Base-by-base conservation (phyloP, 2,329 filamentous ascomycete species). In the Fusarium cyanostomum region DNA sequence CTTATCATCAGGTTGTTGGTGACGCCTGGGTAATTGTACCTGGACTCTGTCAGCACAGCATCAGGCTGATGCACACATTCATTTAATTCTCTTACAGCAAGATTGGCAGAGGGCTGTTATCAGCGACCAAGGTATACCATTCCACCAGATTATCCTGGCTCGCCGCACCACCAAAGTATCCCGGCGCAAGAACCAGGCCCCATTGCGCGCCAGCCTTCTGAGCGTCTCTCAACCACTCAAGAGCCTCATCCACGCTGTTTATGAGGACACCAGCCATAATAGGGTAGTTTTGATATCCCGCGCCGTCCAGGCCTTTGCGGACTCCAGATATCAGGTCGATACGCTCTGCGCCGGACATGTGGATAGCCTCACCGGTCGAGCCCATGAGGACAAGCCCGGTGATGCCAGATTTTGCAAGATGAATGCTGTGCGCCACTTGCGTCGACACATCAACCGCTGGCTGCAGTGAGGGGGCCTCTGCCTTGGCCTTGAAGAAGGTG, bases 1-100 rank as follows among this genome's bases (percentile, higher is more conserved):
- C 81, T 77, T 53, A 89, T 79, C 64, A 81, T 80, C 65, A 89
- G 77, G 68, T 85, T 84, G 77, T 89, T 89, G 10, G 86, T 87
- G 31, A 89, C 86, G 41, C 84, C 86, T 0, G 87, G 87, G 75
- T 88, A 88, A 73, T 88, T 83, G 75, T 88, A 87, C 56, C 82
- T 85, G 59, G 42, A 85, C 86, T 28, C 27, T 31, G 35, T 54
- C 18, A 54, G 43, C 18, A 30, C 6, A 13, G 10, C 9, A 12
- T 11, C n/a, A 7, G 21, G 21, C 41, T 38, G 5, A 5, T 21
- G 21, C 21, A 21, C 21, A 21, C 21, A 6, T 21, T 35, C 11
- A 8, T 81, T 71, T 67, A 86, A 6, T 21, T 35, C 11, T 12
- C 82, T 71, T 67, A 86, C 82, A 88, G 81, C 63, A 88, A 67